Percentiles rank a stretch among this genome's conserved stretches.
Conservation (phyloP, 2,329 filamentous ascomycete species). For the Cladorrhinum sp. region DNA sequence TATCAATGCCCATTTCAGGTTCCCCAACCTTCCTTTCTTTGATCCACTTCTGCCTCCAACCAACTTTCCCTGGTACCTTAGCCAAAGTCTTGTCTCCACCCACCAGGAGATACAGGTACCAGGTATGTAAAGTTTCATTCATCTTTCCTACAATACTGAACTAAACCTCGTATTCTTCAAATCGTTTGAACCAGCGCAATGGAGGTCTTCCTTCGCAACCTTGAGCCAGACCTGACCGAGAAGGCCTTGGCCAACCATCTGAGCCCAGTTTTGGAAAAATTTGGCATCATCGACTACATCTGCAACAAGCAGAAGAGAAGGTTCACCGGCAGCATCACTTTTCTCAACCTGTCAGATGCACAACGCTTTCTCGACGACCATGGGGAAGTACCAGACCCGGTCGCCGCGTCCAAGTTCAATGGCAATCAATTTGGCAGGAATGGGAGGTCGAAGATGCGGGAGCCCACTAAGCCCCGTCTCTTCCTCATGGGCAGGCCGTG, state of each 20-base stretch:
- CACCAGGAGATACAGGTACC: no score
- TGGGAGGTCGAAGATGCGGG: not conserved
- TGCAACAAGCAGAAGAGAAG: slow-evolving; percentile 42
- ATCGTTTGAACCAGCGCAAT: slow-evolving; percentile 31
- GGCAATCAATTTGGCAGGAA: not conserved
- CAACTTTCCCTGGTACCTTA: no score
- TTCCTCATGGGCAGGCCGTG: slow-evolving; percentile 29
- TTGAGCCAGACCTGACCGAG: slow-evolving; percentile 42
- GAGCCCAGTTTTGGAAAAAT: slow-evolving; percentile 36
- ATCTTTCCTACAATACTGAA: no score
- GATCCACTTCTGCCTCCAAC: not conserved
- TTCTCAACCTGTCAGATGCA: slow-evolving; percentile 41
- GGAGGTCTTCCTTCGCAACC: slow-evolving; percentile 45
- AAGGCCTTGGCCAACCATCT: slow-evolving; percentile 39
- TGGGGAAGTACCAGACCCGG: slow-evolving; percentile 16
- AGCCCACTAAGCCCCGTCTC: slow-evolving; percentile 28
- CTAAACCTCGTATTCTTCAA: no score
- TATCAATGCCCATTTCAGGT: no score
- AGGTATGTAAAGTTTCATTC: no score
- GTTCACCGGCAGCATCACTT: slow-evolving; percentile 40
- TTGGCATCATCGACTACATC: slow-evolving; percentile 42
- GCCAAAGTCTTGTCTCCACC: no score
- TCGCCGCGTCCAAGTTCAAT: not conserved
- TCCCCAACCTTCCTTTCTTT: not conserved
- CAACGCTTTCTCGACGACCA: slow-evolving; percentile 41